These are phyloP conservation scores for Sarocladium strictum DNA, from an alignment of 2,329 filamentous ascomycete species.

Conservation along the genomic window DNA sequence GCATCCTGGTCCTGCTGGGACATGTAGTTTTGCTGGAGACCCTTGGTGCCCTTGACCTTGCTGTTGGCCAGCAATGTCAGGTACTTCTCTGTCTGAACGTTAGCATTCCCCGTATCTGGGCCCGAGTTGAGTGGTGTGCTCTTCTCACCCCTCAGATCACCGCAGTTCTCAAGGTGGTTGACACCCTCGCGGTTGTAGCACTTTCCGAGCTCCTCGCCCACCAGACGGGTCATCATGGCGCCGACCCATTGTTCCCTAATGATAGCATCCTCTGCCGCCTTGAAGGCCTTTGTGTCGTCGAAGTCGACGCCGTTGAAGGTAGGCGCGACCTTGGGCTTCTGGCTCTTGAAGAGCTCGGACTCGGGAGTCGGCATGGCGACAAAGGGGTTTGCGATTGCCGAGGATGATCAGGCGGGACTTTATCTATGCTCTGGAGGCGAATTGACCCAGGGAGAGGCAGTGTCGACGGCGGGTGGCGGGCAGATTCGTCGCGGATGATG, in stretches of 20 bases:
- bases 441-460: background rate
- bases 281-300: slow-evolving; percentile 74
- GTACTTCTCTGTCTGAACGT: slow-evolving; percentile 58
- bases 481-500: background rate
- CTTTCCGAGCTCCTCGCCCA: slow-evolving; percentile 77
- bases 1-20: slow-evolving; percentile 41
- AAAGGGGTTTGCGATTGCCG: slow-evolving; percentile 3
- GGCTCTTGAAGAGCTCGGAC: slow-evolving; percentile 73
- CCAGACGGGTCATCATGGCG: slow-evolving; percentile 81
- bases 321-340: slow-evolving; percentile 75
- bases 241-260: slow-evolving; percentile 84
- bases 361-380: slow-evolving; percentile 72
- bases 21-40: slow-evolving; percentile 73
- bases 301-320: slow-evolving; percentile 86
- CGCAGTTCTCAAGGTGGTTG: slow-evolving; percentile 86
- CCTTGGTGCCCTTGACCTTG: slow-evolving; percentile 73
- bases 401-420: background rate
- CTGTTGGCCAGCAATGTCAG: slow-evolving; percentile 70
- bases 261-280: slow-evolving; percentile 76
- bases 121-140: background rate
- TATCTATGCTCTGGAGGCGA: background rate
- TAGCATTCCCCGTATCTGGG: slow-evolving; percentile 8
- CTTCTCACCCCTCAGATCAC: slow-evolving; percentile 68
- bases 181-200: slow-evolving; percentile 81
- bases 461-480: background rate